Conservation (phyloP, 2,329 filamentous ascomycete genomes). For the Delphinella strobiligena region DNA sequence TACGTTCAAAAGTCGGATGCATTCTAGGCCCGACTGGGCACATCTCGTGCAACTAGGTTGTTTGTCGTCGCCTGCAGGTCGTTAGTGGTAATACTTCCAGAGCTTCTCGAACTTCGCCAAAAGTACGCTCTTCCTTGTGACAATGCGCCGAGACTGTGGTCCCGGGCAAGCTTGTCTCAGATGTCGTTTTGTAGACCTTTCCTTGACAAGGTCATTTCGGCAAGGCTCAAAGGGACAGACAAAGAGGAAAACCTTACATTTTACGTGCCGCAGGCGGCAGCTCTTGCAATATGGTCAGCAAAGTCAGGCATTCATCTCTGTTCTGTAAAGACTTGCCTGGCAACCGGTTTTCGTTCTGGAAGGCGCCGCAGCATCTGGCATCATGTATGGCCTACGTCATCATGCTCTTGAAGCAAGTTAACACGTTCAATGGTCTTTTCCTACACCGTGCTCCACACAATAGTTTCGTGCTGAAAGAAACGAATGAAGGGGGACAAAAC, state of each 20-base stretch:
- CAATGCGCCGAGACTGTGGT: too few species aligned
- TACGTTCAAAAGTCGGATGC: conserved; percentile 1
- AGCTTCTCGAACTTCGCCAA: too few species aligned
- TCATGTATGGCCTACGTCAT: neutral
- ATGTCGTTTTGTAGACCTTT: too few species aligned
- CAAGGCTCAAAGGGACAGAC: too few species aligned
- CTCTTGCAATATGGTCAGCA: neutral
- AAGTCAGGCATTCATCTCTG: neutral
- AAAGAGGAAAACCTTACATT: neutral
- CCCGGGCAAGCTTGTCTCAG: too few species aligned
- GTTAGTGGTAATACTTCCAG: neutral
- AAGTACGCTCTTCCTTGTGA: too few species aligned
- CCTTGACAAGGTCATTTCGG: too few species aligned
- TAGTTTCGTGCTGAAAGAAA: too few species aligned
- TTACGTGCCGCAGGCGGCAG: neutral
- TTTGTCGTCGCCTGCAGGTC: conserved; percentile 2
- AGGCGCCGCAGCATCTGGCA: neutral
- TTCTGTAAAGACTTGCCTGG: neutral
- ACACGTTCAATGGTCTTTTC: too few species aligned
- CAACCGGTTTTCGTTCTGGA: neutral
- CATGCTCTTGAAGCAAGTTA: neutral
- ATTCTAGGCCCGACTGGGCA: neutral
- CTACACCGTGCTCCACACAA: too few species aligned
- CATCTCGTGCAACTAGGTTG: conserved; percentile 2
- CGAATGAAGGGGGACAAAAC: too few species aligned